These are phyloP conservation scores for Serendipita indica DNA, from an alignment of 768 basidiomycete species.

Conservation along the genomic window DNA sequence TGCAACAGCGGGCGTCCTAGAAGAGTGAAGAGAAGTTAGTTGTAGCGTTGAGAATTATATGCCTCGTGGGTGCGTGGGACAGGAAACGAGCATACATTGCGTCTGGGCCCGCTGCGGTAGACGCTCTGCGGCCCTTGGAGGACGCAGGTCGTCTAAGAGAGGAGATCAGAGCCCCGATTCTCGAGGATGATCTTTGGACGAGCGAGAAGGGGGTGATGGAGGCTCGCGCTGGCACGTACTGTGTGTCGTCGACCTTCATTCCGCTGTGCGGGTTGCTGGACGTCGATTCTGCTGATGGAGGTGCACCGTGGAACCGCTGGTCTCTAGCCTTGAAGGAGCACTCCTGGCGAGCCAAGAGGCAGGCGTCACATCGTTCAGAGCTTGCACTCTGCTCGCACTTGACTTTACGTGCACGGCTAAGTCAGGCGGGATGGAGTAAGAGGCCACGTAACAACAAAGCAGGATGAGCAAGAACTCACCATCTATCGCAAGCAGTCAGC, in stretches of 20 bases:
- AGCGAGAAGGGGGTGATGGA: neutral
- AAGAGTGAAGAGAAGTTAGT: neutral
- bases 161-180: neutral
- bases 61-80: neutral
- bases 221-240: neutral
- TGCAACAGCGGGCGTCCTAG: neutral
- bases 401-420: conserved; percentile 2
- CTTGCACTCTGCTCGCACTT: neutral
- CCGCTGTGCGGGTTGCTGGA: no score
- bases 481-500: conserved; percentile 5
- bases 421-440: neutral
- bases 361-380: conserved; percentile 3
- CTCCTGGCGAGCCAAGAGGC: neutral
- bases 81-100: neutral
- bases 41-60: no score
- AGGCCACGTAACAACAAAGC: neutral
- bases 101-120: neutral
- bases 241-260: no score
- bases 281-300: neutral
- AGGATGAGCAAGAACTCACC: neutral
- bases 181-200: neutral
- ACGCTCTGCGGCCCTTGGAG: neutral
- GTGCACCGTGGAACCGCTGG: neutral
- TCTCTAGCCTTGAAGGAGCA: conserved; percentile 4
- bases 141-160: conserved; percentile 3